These are phyloP conservation scores for Apocynum venetum DNA, from an alignment of 257 asterid species.

Conservation along the genomic window DNA sequence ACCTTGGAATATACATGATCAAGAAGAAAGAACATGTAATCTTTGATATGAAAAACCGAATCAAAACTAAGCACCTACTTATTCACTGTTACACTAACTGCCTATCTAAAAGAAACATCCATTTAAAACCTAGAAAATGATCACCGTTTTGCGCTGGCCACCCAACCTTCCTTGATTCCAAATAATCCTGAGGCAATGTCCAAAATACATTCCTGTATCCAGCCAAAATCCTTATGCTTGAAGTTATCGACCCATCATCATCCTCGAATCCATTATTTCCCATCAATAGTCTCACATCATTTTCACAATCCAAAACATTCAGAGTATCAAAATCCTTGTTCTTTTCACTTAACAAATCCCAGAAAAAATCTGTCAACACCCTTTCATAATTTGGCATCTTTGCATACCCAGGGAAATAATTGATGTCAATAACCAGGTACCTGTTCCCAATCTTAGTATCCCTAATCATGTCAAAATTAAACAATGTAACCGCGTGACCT, in stretches of 20 bases:
- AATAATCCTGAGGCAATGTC: neutral
- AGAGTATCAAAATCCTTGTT: constrained; percentile 22
- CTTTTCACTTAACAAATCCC: constrained; percentile 39
- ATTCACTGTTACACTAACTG: constrained; percentile 36
- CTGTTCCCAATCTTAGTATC: constrained; percentile 54
- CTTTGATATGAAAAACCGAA: constrained; percentile 32
- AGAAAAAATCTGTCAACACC: constrained; percentile 61
- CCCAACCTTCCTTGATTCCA: neutral
- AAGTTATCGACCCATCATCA: constrained; percentile 38
- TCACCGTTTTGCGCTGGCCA: constrained; percentile 9
- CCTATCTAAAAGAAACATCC: constrained; percentile 26
- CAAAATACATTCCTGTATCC: neutral
- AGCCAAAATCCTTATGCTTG: constrained; percentile 32
- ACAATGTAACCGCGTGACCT: constrained; percentile 46
- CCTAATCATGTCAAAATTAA: constrained; percentile 75
- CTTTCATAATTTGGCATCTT: constrained; percentile 71
- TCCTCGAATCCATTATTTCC: constrained; percentile 42
- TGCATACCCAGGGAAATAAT: constrained; percentile 77
- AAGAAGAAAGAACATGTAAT: constrained; percentile 36
- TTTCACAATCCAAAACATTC: constrained; percentile 21
- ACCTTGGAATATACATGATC: constrained; percentile 55
- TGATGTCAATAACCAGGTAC: constrained; percentile 67
- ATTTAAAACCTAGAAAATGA: constrained; percentile 19
- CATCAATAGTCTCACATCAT: constrained; percentile 33
- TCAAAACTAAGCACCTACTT: constrained; percentile 44